A percentile compares a stretch with the other conserved stretches of the same genome.
These are phyloP conservation scores for Harrya chromipes DNA, from an alignment of 768 basidiomycete genomes.

Conservation along the genomic window DNA sequence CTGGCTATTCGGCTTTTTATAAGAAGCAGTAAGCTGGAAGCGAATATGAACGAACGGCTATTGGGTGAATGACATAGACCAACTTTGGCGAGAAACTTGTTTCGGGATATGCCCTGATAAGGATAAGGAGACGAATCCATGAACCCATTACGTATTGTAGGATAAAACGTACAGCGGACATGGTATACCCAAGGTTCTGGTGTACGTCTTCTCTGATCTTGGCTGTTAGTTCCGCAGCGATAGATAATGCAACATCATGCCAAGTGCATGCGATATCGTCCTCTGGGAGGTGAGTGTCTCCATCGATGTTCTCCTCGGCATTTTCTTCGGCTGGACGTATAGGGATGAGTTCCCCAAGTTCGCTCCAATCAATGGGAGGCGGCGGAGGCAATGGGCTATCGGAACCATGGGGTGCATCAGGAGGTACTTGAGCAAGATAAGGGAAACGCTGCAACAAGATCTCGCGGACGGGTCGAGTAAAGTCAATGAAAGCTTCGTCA, in stretches of 20 bases:
- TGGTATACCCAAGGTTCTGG: constrained; percentile 82
- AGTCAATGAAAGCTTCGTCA: constrained; percentile 95
- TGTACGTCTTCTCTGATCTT: constrained; percentile 67
- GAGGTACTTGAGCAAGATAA: constrained; percentile 67
- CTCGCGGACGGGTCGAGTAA: constrained; percentile 78
- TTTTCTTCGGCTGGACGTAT: constrained; percentile 33
- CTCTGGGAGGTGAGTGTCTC: constrained; percentile 12
- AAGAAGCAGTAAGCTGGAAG: constrained; percentile 78
- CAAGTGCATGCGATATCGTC: constrained; percentile 55
- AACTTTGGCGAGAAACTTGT: constrained; percentile 95
- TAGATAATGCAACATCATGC: constrained; percentile 89
- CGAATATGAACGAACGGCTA: not conserved
- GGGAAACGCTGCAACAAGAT: constrained; percentile 73
- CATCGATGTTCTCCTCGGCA: constrained; percentile 8
- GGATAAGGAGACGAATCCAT: not conserved
- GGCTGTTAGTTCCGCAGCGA: constrained; percentile 86
- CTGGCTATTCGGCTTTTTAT: constrained; percentile 87
- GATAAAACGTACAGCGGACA: constrained; percentile 67
- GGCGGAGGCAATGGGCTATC: constrained; percentile 80
- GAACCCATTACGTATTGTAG: not conserved
- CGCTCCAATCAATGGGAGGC: constrained; percentile 59
- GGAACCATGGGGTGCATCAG: constrained; percentile 61
- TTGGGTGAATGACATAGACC: constrained; percentile 5
- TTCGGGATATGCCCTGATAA: constrained; percentile 79
- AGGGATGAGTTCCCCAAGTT: constrained; percentile 61